A percentile compares a stretch with the other conserved stretches of the same genome.
phyloP scores from a whole-genome alignment of 169 alveolate species.

The Eimeria praecox region DNA sequence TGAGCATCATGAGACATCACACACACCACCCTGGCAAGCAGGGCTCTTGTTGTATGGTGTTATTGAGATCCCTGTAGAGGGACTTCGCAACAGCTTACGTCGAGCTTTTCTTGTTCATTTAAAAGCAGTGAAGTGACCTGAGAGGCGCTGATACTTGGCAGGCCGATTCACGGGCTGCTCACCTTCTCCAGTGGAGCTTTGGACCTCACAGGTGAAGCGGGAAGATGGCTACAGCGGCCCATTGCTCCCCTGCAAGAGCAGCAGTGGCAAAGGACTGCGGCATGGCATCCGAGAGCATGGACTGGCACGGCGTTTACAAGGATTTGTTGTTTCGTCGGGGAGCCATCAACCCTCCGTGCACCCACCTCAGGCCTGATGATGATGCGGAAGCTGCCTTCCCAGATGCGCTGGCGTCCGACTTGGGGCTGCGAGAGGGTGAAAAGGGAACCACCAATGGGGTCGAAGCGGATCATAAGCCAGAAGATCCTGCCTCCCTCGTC shows the following conservation, averaged over 20 bases:
- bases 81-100: too few species aligned
- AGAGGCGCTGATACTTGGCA: background rate
- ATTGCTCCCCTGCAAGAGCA: background rate
- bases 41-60: background rate
- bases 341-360: conserved; percentile 56
- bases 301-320: conserved; percentile 70
- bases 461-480: background rate
- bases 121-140: background rate
- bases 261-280: background rate
- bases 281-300: background rate
- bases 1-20: background rate
- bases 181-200: background rate
- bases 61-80: background rate
- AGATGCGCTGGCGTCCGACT: background rate
- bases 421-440: background rate
- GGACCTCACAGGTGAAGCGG: background rate
- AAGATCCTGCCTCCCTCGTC: conserved; percentile 11
- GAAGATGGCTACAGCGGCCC: conserved; percentile 18
- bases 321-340: conserved; percentile 49
- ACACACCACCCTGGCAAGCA: background rate
- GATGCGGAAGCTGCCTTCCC: background rate
- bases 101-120: background rate
- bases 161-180: background rate
- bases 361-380: background rate
- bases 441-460: background rate